These are phyloP conservation scores for Globisporangium iwayamae DNA, from an alignment of 352 stramenopile genomes.

Conservation along the genomic window DNA sequence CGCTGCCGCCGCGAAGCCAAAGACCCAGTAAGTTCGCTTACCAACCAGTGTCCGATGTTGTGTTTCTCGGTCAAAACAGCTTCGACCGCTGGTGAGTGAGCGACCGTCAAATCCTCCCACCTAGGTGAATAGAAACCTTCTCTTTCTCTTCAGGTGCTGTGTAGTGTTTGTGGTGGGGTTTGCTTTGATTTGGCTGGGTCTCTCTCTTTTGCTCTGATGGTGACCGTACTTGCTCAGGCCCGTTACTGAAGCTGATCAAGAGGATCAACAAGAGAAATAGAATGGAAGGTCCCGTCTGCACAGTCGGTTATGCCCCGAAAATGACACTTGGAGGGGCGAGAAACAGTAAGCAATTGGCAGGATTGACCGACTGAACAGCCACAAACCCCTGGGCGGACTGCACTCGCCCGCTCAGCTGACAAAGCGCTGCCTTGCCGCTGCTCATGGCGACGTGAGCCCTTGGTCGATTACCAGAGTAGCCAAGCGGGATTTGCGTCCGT, in stretches of 20 bases:
- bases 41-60: neutral
- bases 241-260: neutral
- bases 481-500: neutral
- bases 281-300: neutral
- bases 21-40: slow-evolving; percentile 30
- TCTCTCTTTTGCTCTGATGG: too few relatives aligned
- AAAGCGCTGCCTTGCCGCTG: neutral
- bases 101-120: neutral
- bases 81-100: neutral
- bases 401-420: neutral
- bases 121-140: slow-evolving; percentile 7
- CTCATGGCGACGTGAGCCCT: slow-evolving; percentile 1
- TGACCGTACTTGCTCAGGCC: neutral
- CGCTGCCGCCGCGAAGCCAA: slow-evolving; percentile 24
- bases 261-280: neutral
- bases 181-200: too few relatives aligned
- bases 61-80: neutral
- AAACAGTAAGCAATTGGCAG: neutral
- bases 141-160: neutral
- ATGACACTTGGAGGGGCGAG: neutral
- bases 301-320: neutral
- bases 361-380: neutral
- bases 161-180: too few relatives aligned
- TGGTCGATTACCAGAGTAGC: neutral
- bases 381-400: neutral